A percentile compares a stretch with the other conserved stretches of the same genome.
These are phyloP conservation scores for Trichophyton mentagrophytes DNA, from an alignment of 2,329 filamentous ascomycete genomes.

Conservation along the genomic window DNA sequence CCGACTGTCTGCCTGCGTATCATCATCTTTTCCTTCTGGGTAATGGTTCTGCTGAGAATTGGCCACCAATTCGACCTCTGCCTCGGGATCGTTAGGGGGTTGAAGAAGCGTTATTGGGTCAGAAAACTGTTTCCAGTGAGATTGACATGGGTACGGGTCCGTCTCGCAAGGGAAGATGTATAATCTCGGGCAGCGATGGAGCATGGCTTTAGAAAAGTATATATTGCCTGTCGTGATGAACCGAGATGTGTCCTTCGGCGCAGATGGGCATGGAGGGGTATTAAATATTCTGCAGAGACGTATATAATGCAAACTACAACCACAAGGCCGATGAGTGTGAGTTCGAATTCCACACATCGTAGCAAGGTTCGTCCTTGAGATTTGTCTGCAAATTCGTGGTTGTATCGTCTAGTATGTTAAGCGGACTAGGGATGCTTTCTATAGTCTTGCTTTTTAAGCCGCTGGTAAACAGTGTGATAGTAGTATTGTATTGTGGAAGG, in stretches of 20 bases:
- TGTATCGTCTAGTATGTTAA: neutral
- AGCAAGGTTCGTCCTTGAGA: neutral
- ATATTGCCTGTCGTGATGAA: constrained; percentile 6
- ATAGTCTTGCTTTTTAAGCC: neutral
- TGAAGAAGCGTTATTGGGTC: constrained; percentile 5
- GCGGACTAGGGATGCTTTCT: neutral
- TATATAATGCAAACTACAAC: constrained; percentile 12
- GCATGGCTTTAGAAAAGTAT: constrained; percentile 4
- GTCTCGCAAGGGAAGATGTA: constrained; percentile 5
- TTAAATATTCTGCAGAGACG: constrained; percentile 10
- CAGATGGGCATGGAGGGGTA: constrained; percentile 4
- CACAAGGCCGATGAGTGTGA: constrained; percentile 12
- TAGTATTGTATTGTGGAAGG: too few relatives aligned
- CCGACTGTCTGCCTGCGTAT: neutral
- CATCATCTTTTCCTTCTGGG: neutral
- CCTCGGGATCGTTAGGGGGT: neutral
- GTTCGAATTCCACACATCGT: constrained; percentile 13
- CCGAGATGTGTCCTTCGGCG: neutral
- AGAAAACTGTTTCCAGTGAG: constrained; percentile 7
- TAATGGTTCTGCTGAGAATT: neutral
- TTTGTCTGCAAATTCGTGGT: neutral
- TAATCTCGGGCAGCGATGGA: constrained; percentile 8
- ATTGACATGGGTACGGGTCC: constrained; percentile 10
- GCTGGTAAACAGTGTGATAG: too few relatives aligned
- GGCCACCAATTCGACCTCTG: neutral